Percentiles rank a stretch among this genome's conserved stretches.
phyloP scores from a whole-genome alignment of 176 grass and related monocot genomes.

The Hordeum vulgare region DNA sequence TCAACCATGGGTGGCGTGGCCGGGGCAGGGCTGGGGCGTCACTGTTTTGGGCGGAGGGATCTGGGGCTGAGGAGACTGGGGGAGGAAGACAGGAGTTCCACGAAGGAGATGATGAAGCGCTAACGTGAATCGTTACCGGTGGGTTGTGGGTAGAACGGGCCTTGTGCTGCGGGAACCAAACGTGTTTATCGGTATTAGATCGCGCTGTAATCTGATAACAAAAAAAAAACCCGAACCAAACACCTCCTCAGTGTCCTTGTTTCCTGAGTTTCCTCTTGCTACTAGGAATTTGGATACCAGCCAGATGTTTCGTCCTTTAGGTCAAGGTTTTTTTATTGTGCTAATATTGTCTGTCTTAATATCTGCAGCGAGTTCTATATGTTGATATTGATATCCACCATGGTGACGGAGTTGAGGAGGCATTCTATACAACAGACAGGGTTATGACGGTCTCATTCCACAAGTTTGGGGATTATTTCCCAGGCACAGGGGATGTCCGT shows the following conservation, averaged over 20 bases:
- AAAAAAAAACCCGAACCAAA: too few relatives aligned
- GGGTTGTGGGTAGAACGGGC: too few relatives aligned
- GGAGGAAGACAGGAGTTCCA: too few relatives aligned
- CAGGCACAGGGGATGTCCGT: slow-evolving; percentile 76
- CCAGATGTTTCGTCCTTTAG: background rate
- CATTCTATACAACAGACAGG: slow-evolving; percentile 85
- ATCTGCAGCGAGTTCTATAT: slow-evolving; percentile 70
- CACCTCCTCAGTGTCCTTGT: background rate
- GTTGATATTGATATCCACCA: slow-evolving; percentile 94
- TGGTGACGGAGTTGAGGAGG: slow-evolving; percentile 87
- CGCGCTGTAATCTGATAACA: too few relatives aligned
- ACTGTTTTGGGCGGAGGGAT: too few relatives aligned
- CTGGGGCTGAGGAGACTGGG: too few relatives aligned
- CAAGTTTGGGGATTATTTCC: slow-evolving; percentile 91
- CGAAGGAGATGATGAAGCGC: too few relatives aligned
- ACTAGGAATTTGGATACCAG: background rate
- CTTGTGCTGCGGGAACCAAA: too few relatives aligned
- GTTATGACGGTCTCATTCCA: slow-evolving; percentile 97
- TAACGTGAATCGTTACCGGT: too few relatives aligned
- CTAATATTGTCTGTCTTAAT: slow-evolving; percentile 11
- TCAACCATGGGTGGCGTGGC: too few relatives aligned
- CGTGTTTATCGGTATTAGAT: too few relatives aligned
- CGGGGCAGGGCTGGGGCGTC: too few relatives aligned
- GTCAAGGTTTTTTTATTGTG: background rate
- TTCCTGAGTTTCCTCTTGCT: background rate